Base-by-base conservation (phyloP, 192 early-diverging fungal genomes). In the Coemansia sp. region DNA sequence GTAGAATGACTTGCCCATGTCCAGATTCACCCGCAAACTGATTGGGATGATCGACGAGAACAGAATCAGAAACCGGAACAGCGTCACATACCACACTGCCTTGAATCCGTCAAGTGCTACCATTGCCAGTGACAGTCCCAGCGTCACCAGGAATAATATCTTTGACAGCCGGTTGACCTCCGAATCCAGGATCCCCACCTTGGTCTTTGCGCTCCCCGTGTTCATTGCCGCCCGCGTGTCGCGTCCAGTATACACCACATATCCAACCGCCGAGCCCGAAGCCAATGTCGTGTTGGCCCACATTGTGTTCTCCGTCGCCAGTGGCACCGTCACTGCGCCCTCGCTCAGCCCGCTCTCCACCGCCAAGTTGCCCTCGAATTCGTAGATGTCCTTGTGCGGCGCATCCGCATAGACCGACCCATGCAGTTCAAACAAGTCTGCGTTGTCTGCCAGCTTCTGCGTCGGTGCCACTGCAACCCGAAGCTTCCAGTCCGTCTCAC, bases 401-500 rank as follows among this genome's bases (percentile, higher is more conserved):
- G 83, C 81, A 69, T 95, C 96, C 0, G 94, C 93, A 73, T 95
- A 95, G 0, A 96, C 86, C 14, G 85, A 83, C 5, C 88, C 93
- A 24, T 84, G 75, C 44, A 90, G 48, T 26, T 70, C 64, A 51
- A 91, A 76, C 31, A 98, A 71, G 1, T 82, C 74, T 25, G 78
- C 60, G 60, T 90, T 84, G 30, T 76, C 75, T 7, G 81, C 62
- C 16, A 93, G 78, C 54, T 88, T 88, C 68, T 98, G 95, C 9
- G 87, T 86, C 0, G 86, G 86, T 5, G 91, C 88, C 24, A 95
- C 89, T 0, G 96, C 96, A 22, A 95, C 71, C 49, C 91, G 81
- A 62, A 98, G 77, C 81, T 98, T 98, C 94, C 94, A 96, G 70
- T 98, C 94, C 0, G 96, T 98, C 67, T 98, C 96, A 60, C 96